Evolutionary conservation across 2,329 filamentous ascomycete genomes (phyloP).

Genomic region (Cercospora brassicicola): DNA sequence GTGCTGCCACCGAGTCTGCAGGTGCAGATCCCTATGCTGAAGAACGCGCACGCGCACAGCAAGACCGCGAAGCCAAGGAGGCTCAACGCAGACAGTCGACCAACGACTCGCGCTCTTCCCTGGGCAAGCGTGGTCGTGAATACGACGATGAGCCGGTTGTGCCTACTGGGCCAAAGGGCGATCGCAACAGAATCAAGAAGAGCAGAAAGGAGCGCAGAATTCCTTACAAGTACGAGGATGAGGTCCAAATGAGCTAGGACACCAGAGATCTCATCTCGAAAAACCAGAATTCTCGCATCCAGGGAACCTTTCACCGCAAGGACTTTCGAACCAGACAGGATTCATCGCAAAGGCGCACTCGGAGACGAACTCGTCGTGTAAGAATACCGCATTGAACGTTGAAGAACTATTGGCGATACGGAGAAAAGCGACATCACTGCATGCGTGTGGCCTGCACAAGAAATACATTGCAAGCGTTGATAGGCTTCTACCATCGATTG

Average conservation of each 20-base stretch:
- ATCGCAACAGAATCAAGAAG: constrained; percentile 48
- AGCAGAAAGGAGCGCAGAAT: constrained; percentile 49
- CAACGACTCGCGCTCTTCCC: constrained; percentile 40
- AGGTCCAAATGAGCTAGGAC: constrained; percentile 17
- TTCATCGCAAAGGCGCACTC: background rate
- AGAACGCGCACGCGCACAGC: constrained; percentile 37
- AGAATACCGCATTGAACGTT: background rate
- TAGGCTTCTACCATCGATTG: background rate
- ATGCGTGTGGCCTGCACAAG: background rate
- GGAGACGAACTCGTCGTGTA: background rate
- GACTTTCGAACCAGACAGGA: background rate
- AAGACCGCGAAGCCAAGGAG: constrained; percentile 62
- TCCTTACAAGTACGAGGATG: constrained; percentile 52
- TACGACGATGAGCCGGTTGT: constrained; percentile 23
- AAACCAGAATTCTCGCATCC: background rate
- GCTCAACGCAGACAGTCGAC: constrained; percentile 60
- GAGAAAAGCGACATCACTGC: background rate
- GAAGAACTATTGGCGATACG: background rate
- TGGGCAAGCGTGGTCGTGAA: constrained; percentile 39
- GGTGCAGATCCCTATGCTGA: constrained; percentile 38
- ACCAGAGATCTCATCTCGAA: background rate
- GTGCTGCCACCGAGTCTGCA: constrained; percentile 13
- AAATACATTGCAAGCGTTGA: background rate
- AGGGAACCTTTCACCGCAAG: background rate
- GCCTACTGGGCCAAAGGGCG: constrained; percentile 52